Evolutionary conservation across 2,329 filamentous ascomycete species (phyloP).

Genomic region (Colletotrichum sublineola): DNA sequence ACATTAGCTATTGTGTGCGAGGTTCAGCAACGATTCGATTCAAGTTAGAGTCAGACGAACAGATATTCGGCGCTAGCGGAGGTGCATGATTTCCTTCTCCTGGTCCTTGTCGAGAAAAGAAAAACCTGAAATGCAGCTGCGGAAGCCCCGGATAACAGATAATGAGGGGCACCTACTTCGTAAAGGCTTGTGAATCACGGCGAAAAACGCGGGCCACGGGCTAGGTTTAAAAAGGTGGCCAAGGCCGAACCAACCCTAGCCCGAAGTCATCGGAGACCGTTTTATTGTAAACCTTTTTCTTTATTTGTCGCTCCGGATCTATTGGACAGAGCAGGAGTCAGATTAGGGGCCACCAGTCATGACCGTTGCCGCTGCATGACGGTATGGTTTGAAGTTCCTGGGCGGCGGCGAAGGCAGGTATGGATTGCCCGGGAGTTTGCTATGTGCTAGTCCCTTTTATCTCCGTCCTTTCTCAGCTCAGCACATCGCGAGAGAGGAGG

Average conservation of each 20-base stretch:
- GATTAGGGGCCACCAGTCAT: conserved; percentile 29
- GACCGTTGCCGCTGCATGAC: conserved; percentile 24
- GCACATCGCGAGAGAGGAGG: conserved; percentile 11
- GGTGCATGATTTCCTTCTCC: background rate
- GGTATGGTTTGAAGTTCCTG: conserved; percentile 17
- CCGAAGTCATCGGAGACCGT: conserved; percentile 23
- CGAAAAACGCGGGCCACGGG: background rate
- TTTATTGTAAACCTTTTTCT: background rate
- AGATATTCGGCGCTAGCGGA: conserved; percentile 28
- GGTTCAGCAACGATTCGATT: conserved; percentile 17
- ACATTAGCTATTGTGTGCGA: background rate
- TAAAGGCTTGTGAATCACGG: conserved; percentile 23
- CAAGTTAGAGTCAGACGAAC: conserved; percentile 22
- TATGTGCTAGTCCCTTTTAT: conserved; percentile 12
- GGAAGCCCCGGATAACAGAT: conserved; percentile 27
- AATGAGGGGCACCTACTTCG: background rate
- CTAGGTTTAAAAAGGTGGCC: too few species aligned
- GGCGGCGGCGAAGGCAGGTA: conserved; percentile 15
- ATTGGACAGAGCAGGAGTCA: conserved; percentile 35
- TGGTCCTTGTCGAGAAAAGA: background rate
- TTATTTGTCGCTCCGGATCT: background rate
- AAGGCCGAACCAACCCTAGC: conserved; percentile 25
- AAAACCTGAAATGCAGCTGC: background rate
- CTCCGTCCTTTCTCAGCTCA: conserved; percentile 6
- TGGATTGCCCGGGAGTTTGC: conserved; percentile 22